Percentiles rank a stretch among this genome's conserved stretches.
Evolutionary conservation across 495 filamentous ascomycete genomes (phyloP).

Genomic region (Neurospora africana): DNA sequence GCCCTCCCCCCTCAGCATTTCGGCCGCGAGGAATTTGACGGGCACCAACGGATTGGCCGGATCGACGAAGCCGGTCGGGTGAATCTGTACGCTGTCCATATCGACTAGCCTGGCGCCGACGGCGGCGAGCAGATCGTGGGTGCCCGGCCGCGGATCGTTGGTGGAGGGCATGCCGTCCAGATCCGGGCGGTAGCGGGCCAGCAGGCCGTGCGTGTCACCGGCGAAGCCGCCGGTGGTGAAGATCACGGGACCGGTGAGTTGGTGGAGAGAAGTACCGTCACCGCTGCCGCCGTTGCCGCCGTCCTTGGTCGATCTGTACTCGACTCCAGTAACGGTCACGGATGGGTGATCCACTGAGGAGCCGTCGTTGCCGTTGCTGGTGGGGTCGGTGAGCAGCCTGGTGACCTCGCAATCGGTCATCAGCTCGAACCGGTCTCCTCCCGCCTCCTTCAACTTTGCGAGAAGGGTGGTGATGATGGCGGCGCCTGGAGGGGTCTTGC

Average conservation of each 20-base stretch:
- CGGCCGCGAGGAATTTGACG: slow-evolving; percentile 52
- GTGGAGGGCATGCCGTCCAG: slow-evolving; percentile 47
- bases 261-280: background rate
- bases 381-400: slow-evolving; percentile 25
- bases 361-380: background rate
- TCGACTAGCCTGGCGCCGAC: slow-evolving; percentile 43
- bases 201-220: slow-evolving; percentile 43
- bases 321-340: slow-evolving; percentile 23
- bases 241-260: slow-evolving; percentile 41
- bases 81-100: slow-evolving; percentile 49
- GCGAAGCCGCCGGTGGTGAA: slow-evolving; percentile 50
- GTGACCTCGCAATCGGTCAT: slow-evolving; percentile 35
- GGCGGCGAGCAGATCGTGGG: slow-evolving; percentile 35
- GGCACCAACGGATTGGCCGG: slow-evolving; percentile 31
- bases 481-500: slow-evolving; percentile 40
- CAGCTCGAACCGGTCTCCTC: slow-evolving; percentile 35
- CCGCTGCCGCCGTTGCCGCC: slow-evolving; percentile 1
- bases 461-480: slow-evolving; percentile 43
- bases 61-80: slow-evolving; percentile 66
- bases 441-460: slow-evolving; percentile 28
- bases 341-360: background rate
- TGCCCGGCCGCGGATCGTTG: slow-evolving; percentile 43
- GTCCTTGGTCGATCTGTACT: slow-evolving; percentile 12
- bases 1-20: slow-evolving; percentile 48
- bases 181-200: slow-evolving; percentile 45